Evolutionary conservation across 179 eudicot genomes (phyloP).

Genomic region (Nepenthes alata): DNA sequence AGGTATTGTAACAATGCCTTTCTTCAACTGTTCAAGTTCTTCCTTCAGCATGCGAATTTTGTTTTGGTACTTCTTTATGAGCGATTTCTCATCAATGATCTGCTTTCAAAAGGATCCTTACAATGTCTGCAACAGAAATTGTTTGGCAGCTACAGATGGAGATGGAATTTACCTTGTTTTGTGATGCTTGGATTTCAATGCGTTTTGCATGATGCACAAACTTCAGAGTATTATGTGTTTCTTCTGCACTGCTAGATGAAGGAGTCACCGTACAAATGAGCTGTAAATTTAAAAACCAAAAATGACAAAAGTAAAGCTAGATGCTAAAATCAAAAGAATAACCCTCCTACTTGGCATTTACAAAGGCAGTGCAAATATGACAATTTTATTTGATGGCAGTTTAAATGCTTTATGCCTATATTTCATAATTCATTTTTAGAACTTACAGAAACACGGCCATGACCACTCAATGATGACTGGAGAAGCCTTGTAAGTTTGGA

Average conservation of each 20-base stretch:
- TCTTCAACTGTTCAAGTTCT: slow-evolving; percentile 81
- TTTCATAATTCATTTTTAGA: neutral
- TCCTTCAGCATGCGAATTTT: slow-evolving; percentile 89
- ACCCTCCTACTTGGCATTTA: no score
- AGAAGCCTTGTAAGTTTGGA: slow-evolving; percentile 97
- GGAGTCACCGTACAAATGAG: slow-evolving; percentile 97
- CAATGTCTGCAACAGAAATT: slow-evolving; percentile 9
- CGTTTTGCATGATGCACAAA: slow-evolving; percentile 99
- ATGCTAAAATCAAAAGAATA: no score
- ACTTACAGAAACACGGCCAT: slow-evolving; percentile 97
- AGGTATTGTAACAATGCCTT: slow-evolving; percentile 65
- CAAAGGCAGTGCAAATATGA: no score
- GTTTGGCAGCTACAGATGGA: slow-evolving; percentile 1
- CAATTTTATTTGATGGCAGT: no score
- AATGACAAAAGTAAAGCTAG: no score
- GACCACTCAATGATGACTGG: slow-evolving; percentile 96
- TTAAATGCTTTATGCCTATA: no score
- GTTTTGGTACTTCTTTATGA: slow-evolving; percentile 95
- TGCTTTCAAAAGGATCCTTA: slow-evolving; percentile 24
- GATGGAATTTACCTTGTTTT: slow-evolving; percentile 60
- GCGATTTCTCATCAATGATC: slow-evolving; percentile 98
- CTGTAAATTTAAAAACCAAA: slow-evolving; percentile 23
- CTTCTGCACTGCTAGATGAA: slow-evolving; percentile 91
- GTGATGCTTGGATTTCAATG: slow-evolving; percentile 95
- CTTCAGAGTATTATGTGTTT: slow-evolving; percentile 93